These are phyloP conservation scores for Heterobasidion annosum DNA, from an alignment of 1,284 basidiomycete species.

Conservation along the genomic window DNA sequence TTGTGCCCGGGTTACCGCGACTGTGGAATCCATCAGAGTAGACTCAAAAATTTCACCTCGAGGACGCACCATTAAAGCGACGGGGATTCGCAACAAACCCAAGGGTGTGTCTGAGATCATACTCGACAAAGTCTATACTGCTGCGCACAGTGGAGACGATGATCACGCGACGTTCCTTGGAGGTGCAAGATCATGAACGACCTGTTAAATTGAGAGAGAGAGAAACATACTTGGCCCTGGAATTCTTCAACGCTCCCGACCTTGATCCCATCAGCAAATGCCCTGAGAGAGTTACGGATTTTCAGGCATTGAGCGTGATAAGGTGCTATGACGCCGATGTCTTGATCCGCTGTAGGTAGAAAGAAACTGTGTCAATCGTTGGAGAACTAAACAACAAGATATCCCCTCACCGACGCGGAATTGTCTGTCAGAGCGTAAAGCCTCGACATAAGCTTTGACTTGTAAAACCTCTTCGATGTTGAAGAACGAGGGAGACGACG, in stretches of 20 bases:
- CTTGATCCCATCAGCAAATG: conserved; percentile 31
- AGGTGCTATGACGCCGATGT: conserved; percentile 56
- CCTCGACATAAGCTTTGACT: conserved; percentile 40
- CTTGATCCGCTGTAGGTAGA: conserved; percentile 21
- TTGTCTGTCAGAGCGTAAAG: conserved; percentile 19
- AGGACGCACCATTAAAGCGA: conserved; percentile 50
- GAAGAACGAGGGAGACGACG: conserved; percentile 57
- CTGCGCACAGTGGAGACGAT: conserved; percentile 62
- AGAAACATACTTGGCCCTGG: conserved; percentile 44
- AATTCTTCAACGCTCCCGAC: conserved; percentile 62
- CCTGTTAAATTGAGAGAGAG: background rate
- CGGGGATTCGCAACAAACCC: conserved; percentile 57
- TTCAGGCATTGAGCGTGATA: conserved; percentile 53
- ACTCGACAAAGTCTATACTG: conserved; percentile 41
- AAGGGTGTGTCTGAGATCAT: conserved; percentile 47
- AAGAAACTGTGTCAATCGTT: conserved; percentile 5
- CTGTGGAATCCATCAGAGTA: background rate
- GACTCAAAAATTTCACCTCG: background rate
- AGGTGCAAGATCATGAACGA: background rate
- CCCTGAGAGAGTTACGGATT: conserved; percentile 24
- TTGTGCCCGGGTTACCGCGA: conserved; percentile 31
- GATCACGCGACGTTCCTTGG: conserved; percentile 55
- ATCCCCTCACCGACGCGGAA: conserved; percentile 28
- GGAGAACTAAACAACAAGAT: conserved; percentile 2
- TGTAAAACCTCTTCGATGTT: conserved; percentile 47